phyloP scores from a whole-genome alignment of 306 rosid genomes.

The Luffa acutangula region DNA sequence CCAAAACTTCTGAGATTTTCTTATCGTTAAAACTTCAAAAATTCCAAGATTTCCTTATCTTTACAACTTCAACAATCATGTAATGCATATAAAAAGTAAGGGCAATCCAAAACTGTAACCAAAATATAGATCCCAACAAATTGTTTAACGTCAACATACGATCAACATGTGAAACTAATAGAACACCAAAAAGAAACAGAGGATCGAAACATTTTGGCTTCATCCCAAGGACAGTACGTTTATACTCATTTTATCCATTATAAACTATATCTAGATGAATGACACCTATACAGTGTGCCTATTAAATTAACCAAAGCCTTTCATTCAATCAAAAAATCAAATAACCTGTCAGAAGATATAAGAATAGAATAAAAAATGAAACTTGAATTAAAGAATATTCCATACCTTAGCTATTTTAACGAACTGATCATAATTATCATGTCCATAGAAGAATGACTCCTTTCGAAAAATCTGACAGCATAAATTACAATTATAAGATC shows the following conservation, averaged over 20 bases:
- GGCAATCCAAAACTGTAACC: too few species aligned
- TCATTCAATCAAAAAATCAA: background rate
- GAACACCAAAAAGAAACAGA: too few species aligned
- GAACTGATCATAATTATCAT: constrained; percentile 60
- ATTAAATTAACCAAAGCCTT: background rate
- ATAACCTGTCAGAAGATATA: background rate
- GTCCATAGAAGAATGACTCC: constrained; percentile 98
- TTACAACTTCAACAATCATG: too few species aligned
- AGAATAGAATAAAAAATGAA: background rate
- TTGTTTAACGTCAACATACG: too few species aligned
- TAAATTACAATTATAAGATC: constrained; percentile 28
- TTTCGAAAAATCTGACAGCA: constrained; percentile 45
- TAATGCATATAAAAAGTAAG: too few species aligned
- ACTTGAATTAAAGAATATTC: constrained; percentile 11
- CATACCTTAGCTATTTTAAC: constrained; percentile 35
- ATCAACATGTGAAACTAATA: too few species aligned
- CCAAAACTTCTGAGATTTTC: too few species aligned
- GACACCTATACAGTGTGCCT: background rate
- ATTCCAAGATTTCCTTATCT: too few species aligned
- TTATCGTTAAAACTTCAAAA: too few species aligned
- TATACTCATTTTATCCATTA: constrained; percentile 1
- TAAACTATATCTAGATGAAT: background rate
- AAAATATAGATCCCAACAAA: too few species aligned
- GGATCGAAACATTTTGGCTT: too few species aligned
- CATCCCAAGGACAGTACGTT: background rate